Evolutionary conservation across 2,329 filamentous ascomycete species (phyloP).

Genomic region (Aspergillus transmontanensis): DNA sequence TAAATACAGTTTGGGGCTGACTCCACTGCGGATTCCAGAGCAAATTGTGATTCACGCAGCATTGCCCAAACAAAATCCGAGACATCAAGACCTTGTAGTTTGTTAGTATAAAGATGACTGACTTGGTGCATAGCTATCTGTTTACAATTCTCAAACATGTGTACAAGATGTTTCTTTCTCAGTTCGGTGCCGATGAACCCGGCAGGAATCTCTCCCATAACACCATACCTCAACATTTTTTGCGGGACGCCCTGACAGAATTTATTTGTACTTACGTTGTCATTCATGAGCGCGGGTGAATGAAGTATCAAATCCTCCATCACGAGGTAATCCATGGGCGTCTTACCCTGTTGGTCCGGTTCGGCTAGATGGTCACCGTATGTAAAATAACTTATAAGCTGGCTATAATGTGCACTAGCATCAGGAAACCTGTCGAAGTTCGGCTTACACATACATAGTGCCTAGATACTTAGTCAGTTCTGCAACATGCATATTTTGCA

Average conservation of each 20-base stretch:
- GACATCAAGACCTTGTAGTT: neutral
- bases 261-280: neutral
- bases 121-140: neutral
- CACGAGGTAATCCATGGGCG: neutral
- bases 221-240: neutral
- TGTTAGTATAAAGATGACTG: neutral
- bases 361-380: neutral
- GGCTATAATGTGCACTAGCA: neutral
- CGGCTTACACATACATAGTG: fast-evolving
- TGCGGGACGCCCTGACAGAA: neutral
- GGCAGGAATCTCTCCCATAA: neutral
- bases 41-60: neutral
- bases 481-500: neutral
- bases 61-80: neutral
- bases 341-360: neutral
- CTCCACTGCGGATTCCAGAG: neutral
- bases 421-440: neutral
- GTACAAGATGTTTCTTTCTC: neutral
- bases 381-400: neutral
- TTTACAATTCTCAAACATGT: neutral
- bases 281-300: fast-evolving
- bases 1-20: neutral
- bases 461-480: neutral
- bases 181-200: neutral
- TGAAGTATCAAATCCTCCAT: fast-evolving